These are phyloP conservation scores for Albifimbria verrucaria DNA, from an alignment of 2,329 filamentous ascomycete genomes.

Conservation along the genomic window DNA sequence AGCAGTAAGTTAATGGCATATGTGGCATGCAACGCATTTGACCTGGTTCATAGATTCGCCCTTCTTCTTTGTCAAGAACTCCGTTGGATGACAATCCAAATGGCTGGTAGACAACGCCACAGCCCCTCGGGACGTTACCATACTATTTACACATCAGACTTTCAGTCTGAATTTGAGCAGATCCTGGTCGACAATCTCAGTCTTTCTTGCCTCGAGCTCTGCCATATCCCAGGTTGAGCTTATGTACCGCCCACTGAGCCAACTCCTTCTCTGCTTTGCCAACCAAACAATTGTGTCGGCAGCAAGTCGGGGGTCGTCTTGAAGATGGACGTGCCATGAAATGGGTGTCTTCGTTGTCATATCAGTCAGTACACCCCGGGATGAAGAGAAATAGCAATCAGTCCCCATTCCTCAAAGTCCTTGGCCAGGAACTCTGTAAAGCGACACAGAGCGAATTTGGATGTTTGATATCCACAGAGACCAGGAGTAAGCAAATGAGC, in stretches of 20 bases:
- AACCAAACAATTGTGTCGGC: constrained; percentile 24
- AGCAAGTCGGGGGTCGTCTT: constrained; percentile 15
- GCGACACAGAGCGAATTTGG: constrained; percentile 46
- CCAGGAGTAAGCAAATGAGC: background rate
- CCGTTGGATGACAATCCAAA: too few relatives aligned
- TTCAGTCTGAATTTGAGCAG: too few relatives aligned
- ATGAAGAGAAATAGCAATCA: constrained; percentile 38
- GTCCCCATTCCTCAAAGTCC: constrained; percentile 41
- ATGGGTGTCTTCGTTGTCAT: constrained; percentile 14
- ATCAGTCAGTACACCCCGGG: constrained; percentile 36
- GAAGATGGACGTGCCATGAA: constrained; percentile 8
- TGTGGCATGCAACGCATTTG: too few relatives aligned
- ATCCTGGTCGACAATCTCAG: too few relatives aligned
- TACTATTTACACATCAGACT: too few relatives aligned
- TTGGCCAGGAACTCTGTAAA: constrained; percentile 45
- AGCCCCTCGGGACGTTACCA: too few relatives aligned
- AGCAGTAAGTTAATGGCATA: too few relatives aligned
- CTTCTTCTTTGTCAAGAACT: too few relatives aligned
- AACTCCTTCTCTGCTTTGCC: constrained; percentile 27
- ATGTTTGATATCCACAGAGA: constrained; percentile 37
- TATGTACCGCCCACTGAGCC: constrained; percentile 32
- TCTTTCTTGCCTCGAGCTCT: too few relatives aligned
- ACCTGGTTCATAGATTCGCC: too few relatives aligned
- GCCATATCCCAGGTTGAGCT: too few relatives aligned
- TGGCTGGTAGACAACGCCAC: too few relatives aligned